A percentile compares a stretch with the other conserved stretches of the same genome.
Conservation (phyloP, 2,329 filamentous ascomycete species). For the Aspergillus oerlinghausenensis region DNA sequence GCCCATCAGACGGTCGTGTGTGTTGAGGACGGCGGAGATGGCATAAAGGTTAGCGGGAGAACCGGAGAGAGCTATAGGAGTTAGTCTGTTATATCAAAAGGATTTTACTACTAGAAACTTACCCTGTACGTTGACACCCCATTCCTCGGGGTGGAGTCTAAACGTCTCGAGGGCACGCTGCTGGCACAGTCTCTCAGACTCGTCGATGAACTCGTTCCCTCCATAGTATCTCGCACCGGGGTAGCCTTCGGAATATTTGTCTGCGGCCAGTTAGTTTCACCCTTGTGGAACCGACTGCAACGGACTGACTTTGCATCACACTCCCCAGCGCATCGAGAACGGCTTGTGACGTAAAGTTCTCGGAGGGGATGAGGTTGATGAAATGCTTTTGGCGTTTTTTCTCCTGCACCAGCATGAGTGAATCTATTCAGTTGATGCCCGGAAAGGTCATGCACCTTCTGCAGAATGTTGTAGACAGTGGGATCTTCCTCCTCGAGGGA, state of each 20-base stretch:
- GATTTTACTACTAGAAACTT: slow-evolving; percentile 27
- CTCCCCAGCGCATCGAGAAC: slow-evolving; percentile 88
- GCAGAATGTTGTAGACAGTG: slow-evolving; percentile 79
- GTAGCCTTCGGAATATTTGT: slow-evolving; percentile 99
- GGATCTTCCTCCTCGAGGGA: slow-evolving; percentile 82
- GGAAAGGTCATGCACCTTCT: slow-evolving; percentile 61
- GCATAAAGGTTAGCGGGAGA: slow-evolving; percentile 73
- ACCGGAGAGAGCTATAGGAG: slow-evolving; percentile 65
- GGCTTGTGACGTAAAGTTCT: slow-evolving; percentile 92
- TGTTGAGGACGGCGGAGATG: slow-evolving; percentile 92
- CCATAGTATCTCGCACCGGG: slow-evolving; percentile 95
- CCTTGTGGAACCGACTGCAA: neutral
- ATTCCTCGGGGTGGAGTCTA: slow-evolving; percentile 74
- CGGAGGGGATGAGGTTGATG: slow-evolving; percentile 93
- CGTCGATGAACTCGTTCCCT: slow-evolving; percentile 93
- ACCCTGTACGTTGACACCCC: slow-evolving; percentile 96
- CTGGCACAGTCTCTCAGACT: slow-evolving; percentile 85
- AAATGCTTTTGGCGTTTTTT: slow-evolving; percentile 96
- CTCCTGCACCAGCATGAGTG: slow-evolving; percentile 56
- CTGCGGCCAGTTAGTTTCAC: slow-evolving; percentile 44
- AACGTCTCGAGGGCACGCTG: slow-evolving; percentile 84
- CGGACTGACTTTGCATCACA: slow-evolving; percentile 79
- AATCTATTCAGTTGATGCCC: neutral
- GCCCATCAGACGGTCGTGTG: slow-evolving; percentile 95
- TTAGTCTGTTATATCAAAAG: slow-evolving; percentile 6